These are phyloP conservation scores for Scedosporium boydii DNA, from an alignment of 2,329 filamentous ascomycete species.

Conservation along the genomic window DNA sequence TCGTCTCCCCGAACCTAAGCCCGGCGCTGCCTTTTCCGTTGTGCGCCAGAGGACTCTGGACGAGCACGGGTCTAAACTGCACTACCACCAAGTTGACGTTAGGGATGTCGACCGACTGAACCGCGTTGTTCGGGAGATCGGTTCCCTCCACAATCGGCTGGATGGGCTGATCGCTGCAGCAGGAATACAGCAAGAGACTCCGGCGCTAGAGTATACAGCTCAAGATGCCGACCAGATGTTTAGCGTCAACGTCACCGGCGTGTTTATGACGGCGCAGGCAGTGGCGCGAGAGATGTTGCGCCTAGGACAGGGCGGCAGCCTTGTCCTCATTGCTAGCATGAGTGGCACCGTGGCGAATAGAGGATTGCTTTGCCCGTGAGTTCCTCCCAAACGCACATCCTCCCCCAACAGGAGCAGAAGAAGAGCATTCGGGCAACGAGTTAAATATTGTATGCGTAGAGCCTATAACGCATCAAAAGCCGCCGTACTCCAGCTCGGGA, in stretches of 20 bases:
- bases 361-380: constrained; percentile 50
- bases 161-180: constrained; percentile 68
- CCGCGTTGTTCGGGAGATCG: constrained; percentile 58
- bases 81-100: constrained; percentile 75
- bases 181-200: constrained; percentile 71
- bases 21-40: constrained; percentile 49
- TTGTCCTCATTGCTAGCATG: constrained; percentile 63
- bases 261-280: constrained; percentile 77
- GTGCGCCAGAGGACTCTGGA: constrained; percentile 54
- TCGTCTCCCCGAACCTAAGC: constrained; percentile 42
- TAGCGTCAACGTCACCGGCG: constrained; percentile 78
- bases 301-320: constrained; percentile 47
- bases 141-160: constrained; percentile 57
- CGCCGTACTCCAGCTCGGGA: constrained; percentile 60
- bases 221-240: constrained; percentile 70
- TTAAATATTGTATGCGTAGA: constrained; percentile 28
- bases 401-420: neutral
- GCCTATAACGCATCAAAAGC: constrained; percentile 73
- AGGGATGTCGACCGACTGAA: constrained; percentile 61
- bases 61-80: constrained; percentile 57
- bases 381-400: constrained; percentile 7
- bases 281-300: constrained; percentile 69
- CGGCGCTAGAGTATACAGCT: constrained; percentile 71
- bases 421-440: constrained; percentile 22
- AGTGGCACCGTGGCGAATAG: constrained; percentile 58